phyloP scores from a whole-genome alignment of 75 land plant genomes.

The Pinus taeda region DNA sequence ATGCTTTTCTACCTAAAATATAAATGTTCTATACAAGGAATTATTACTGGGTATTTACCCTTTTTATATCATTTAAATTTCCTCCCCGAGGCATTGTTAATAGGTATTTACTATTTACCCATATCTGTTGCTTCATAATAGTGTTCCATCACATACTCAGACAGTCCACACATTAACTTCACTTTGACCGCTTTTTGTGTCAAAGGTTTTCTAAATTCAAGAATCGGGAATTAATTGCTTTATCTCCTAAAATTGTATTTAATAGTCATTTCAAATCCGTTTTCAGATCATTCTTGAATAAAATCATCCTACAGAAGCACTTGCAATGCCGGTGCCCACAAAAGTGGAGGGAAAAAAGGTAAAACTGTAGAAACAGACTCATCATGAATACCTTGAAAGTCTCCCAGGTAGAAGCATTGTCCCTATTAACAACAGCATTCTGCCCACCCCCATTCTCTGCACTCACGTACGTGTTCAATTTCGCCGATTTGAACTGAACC shows the following conservation, averaged over 20 bases:
- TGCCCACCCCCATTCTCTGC: constrained; percentile 85
- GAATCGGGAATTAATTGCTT: background rate
- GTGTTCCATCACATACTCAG: background rate
- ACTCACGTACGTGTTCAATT: constrained; percentile 48
- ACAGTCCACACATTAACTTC: background rate
- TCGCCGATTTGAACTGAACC: constrained; percentile 61
- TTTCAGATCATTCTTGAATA: background rate
- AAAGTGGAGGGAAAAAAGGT: background rate
- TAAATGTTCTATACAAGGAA: background rate
- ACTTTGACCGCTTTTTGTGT: background rate
- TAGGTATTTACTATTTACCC: too few species aligned
- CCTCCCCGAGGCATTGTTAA: background rate
- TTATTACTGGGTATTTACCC: background rate
- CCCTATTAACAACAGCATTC: constrained; percentile 52
- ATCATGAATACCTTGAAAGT: constrained; percentile 60
- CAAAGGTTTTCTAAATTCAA: background rate
- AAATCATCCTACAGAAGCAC: background rate
- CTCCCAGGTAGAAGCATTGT: constrained; percentile 64
- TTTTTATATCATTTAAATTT: too few species aligned
- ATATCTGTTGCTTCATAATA: background rate
- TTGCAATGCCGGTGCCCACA: background rate
- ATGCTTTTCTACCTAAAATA: background rate
- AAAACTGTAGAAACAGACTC: too few species aligned
- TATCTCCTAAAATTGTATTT: background rate
- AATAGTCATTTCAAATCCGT: background rate